Base-by-base conservation (phyloP, 169 alveolate species). In the Eimeria sp. region DNA sequence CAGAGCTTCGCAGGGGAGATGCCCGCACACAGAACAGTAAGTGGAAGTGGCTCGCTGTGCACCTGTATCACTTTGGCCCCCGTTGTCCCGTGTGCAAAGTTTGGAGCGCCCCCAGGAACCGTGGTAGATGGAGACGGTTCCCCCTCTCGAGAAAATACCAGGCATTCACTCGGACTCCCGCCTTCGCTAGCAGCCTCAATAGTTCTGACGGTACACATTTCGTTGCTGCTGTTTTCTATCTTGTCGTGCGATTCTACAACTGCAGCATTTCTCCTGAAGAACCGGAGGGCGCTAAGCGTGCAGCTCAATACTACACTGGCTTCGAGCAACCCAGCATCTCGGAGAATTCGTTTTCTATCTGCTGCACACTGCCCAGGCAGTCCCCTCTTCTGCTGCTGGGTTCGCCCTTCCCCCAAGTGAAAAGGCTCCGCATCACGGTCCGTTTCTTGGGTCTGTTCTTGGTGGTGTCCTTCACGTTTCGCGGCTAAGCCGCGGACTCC, bases 31-130 rank as follows among this genome's bases (percentile, higher is more conserved):
- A 87, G 43, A 34, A 45, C 78, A 58, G 82, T 25, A 16, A 57
- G 93, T 20, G 93, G 82, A 11, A 87, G 61, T 10, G 93, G 93
- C 83, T 87, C 83, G 61, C 80, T 83, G 65, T 87, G 82, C 5
- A 87, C 93, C 82, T 87, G 93, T 49, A 87, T 63, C 65, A 63
- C 93, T 49, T 40, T 87, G 49, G 65, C 49, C 49, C 93, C 72
- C 6, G 83, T 9, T 6, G 93, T 6, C 63, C 82, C 91, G 10
- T 54, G 30, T 5, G 91, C 43, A 47, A n/a, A 10, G 40, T 34
- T 30, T 34, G 40, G 2, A 11, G 57, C 63, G 4, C 73, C 72
- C 90, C 90, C 25, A 5, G 57, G 27, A 11, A 76, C 5, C 9
- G 91, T 34, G 47, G 75, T 34, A 16, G 47, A 30, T 57, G 51